These are phyloP conservation scores for Diplodia mutila DNA, from an alignment of 2,329 filamentous ascomycete genomes.

Conservation along the genomic window DNA sequence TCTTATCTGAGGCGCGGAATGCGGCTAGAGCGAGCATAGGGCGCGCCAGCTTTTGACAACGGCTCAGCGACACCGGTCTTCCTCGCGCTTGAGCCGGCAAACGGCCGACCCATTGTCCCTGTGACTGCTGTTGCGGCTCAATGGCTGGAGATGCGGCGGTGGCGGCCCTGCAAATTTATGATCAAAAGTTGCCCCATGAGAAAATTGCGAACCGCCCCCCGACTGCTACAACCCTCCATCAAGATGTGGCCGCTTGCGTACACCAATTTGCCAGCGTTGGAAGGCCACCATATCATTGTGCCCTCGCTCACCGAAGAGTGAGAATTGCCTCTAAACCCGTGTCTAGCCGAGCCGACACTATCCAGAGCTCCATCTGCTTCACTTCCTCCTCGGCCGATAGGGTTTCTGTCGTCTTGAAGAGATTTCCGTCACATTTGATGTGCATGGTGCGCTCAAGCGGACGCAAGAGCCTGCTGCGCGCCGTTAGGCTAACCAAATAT, in stretches of 20 bases:
- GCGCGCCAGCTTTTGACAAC: slow-evolving; percentile 12
- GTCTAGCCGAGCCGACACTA: slow-evolving; percentile 8
- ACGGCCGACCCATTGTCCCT: slow-evolving; percentile 2
- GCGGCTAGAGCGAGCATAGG: not conserved
- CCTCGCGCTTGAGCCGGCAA: slow-evolving; percentile 7
- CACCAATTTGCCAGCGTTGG: not conserved
- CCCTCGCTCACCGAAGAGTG: not conserved
- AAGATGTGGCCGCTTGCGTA: not conserved
- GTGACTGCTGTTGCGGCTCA: slow-evolving; percentile 4
- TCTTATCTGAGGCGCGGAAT: slow-evolving; percentile 9
- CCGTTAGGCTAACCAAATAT: not conserved
- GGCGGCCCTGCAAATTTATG: not conserved
- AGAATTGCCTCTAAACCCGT: not conserved
- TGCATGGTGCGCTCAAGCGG: not conserved
- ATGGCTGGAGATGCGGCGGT: not conserved
- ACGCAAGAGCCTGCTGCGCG: not conserved
- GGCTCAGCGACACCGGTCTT: not conserved
- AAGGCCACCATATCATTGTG: not conserved
- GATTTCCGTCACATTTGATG: not conserved
- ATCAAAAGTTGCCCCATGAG: not conserved
- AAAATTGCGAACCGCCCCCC: not conserved
- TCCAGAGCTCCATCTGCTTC: not conserved
- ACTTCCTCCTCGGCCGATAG: not conserved
- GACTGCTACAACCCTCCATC: not conserved
- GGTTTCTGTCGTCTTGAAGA: not conserved